Base-by-base conservation (phyloP, 2,329 filamentous ascomycete species). In the Colletotrichum sp. region DNA sequence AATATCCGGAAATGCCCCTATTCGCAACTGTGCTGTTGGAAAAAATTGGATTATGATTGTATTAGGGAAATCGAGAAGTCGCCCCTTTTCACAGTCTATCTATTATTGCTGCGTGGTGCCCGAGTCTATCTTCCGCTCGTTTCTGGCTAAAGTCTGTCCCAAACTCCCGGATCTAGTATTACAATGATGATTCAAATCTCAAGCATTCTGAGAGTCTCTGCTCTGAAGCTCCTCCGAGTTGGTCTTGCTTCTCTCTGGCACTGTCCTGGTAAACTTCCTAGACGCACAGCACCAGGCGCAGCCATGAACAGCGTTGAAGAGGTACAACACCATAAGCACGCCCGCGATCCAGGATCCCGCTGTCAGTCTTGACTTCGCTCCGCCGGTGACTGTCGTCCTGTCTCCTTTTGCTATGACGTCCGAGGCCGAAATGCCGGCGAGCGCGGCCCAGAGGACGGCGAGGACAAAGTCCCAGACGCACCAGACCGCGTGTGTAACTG, bases 361-460 rank as follows among this genome's bases (percentile, higher is more conserved):
- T 7, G 67, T 68, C 15, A 71, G 28, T 26, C 75, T 71, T 7
- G 52, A 43, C 3, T 32, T 67, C 6, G 63, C 6, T 9, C 9
- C 39, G 5, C 66, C 55, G 5, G 61, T 36, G 4, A 70, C 43
- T 6, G 30, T 32, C 9, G 9, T 32, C 4, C 32, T 13, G 10
- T 71, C 28, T 15, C 67, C 63, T 16, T 26, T 48, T 13, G 26
- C 18, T 5, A 48, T 48, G 7, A 71, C 15, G 6, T 48, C 24
- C 18, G 67, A 18, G 8, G 55, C 65, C 4, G 72, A 77, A 4
- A 64, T 18, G 16, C 75, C 75, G 24, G 61, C 67, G 26, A 77
- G 67, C 13, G 75, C 75, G 36, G 72, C 75, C 75, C 75, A 75
- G 63, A 77, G 64, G 15, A 75, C 34, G 21, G 72, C 72, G 24